Evolutionary conservation across 257 asterid species (phyloP).

Genomic region (Solanum chmielewskii): DNA sequence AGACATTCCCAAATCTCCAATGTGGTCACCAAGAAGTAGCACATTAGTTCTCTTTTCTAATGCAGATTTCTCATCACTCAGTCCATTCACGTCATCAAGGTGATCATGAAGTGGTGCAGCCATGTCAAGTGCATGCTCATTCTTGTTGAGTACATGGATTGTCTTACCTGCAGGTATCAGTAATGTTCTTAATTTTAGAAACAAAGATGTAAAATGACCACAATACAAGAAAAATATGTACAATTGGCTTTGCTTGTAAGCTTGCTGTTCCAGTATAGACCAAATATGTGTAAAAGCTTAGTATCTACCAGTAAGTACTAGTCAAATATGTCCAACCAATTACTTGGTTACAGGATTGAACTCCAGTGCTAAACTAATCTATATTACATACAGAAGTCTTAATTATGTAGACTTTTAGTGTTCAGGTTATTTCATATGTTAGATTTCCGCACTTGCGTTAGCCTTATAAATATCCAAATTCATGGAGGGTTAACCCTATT

Average conservation of each 20-base stretch:
- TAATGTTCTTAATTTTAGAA: neutral
- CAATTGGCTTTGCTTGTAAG: neutral
- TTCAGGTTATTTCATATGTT: neutral
- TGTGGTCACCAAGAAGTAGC: constrained; percentile 87
- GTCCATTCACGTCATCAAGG: constrained; percentile 38
- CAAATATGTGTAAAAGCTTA: neutral
- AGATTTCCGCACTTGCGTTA: neutral
- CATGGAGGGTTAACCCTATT: neutral
- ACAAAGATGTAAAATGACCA: neutral
- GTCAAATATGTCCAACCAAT: neutral
- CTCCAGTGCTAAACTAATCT: neutral
- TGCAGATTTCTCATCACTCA: constrained; percentile 30
- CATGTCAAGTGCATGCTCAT: constrained; percentile 94
- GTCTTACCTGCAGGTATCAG: constrained; percentile 57
- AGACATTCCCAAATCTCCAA: constrained; percentile 95
- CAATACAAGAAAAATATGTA: neutral
- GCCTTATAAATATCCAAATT: neutral
- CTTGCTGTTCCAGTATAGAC: neutral
- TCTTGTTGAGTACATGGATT: constrained; percentile 87
- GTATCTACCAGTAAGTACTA: neutral
- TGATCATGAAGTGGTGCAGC: constrained; percentile 66
- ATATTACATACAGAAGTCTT: neutral
- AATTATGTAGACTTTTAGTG: neutral
- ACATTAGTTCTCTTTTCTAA: constrained; percentile 73
- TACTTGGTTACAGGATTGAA: neutral